Percentiles rank a stretch among this genome's conserved stretches.
These are phyloP conservation scores for Schizochytrium sp. DNA, from an alignment of 108 stramenopile species.

Conservation along the genomic window DNA sequence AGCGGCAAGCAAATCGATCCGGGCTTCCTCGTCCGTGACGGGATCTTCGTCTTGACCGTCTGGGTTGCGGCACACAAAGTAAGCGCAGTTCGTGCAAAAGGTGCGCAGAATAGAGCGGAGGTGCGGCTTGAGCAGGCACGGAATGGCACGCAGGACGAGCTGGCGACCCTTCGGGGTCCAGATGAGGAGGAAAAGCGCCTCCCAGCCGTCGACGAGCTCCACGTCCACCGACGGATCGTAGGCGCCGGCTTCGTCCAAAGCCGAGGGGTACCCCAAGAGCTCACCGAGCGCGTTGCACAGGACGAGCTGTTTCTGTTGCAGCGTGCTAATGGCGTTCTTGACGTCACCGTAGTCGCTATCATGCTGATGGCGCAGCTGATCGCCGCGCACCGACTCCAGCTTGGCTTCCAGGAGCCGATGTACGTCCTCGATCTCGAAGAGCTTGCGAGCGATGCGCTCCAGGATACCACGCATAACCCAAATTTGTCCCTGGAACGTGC, in stretches of 20 bases:
- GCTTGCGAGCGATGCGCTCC: neutral
- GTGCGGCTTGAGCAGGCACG: conserved; percentile 9
- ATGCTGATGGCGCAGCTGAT: neutral
- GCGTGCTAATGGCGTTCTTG: neutral
- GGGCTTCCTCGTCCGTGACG: neutral
- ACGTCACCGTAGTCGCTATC: neutral
- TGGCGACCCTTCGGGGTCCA: conserved; percentile 14
- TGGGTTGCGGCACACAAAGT: conserved; percentile 19
- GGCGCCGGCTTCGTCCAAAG: neutral
- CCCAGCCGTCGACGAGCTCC: conserved; percentile 10
- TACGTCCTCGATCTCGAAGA: neutral
- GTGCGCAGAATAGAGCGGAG: neutral
- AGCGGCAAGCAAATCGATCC: neutral
- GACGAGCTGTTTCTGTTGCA: neutral
- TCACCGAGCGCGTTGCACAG: conserved; percentile 5
- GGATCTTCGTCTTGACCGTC: conserved; percentile 3
- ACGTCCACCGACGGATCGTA: neutral
- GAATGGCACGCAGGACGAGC: neutral
- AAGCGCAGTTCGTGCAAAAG: conserved; percentile 6
- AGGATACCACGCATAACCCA: neutral
- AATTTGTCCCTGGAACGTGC: neutral
- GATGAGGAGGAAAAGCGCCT: conserved; percentile 6
- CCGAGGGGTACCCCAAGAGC: neutral
- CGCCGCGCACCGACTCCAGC: neutral
- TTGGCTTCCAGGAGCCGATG: neutral